phyloP scores from a whole-genome alignment of 1,284 basidiomycete genomes.

The Sanghuangporus sanghuang region DNA sequence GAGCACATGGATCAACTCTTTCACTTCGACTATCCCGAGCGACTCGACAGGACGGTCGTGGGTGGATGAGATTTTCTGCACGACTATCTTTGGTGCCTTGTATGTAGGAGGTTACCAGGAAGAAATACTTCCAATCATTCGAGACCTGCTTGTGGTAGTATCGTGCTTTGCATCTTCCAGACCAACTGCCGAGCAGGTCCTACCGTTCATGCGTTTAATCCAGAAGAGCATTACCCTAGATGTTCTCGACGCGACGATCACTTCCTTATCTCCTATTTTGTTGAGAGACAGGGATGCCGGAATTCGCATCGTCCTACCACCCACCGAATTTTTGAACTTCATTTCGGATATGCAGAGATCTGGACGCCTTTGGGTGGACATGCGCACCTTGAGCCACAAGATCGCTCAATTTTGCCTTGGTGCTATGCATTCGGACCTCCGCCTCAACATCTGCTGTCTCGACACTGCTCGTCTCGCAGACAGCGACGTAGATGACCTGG shows the following conservation, averaged over 20 bases:
- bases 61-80: background rate
- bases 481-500: no score
- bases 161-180: background rate
- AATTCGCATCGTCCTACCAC: no score
- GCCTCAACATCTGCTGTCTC: background rate
- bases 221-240: background rate
- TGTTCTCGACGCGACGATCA: background rate
- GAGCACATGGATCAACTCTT: no score
- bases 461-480: no score
- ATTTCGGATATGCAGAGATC: background rate
- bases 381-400: background rate
- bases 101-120: background rate
- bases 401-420: background rate
- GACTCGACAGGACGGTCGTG: background rate
- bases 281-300: no score
- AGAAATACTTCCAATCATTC: background rate
- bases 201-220: background rate
- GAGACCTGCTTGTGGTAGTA: background rate
- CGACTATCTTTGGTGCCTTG: background rate
- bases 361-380: background rate
- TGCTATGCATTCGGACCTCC: background rate
- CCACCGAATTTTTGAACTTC: background rate
- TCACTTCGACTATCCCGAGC: no score
- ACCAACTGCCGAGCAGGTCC: background rate
- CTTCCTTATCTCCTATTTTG: no score